Evolutionary conservation across 768 basidiomycete species (phyloP).

Genomic region (Clavulina sp.): DNA sequence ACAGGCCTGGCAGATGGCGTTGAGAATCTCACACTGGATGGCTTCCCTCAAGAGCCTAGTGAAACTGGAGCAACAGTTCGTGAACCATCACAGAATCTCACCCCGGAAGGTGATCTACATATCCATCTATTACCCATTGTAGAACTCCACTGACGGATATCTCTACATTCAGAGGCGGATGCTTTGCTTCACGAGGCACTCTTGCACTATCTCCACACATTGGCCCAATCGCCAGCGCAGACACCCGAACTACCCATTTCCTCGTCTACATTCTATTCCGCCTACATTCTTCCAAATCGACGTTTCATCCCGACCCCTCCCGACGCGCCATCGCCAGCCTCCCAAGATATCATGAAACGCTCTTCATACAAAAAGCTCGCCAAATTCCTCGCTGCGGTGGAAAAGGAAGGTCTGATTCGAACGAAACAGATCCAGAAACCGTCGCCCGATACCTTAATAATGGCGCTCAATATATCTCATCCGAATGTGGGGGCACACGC

Average conservation of each 20-base stretch:
- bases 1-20: too few relatives aligned
- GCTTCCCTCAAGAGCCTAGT: too few relatives aligned
- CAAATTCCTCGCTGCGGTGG: constrained; percentile 58
- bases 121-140: not conserved
- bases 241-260: constrained; percentile 33
- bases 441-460: constrained; percentile 20
- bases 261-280: constrained; percentile 58
- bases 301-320: constrained; percentile 43
- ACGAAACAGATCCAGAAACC: constrained; percentile 50
- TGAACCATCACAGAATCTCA: too few relatives aligned
- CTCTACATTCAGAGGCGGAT: constrained; percentile 30
- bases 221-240: constrained; percentile 6
- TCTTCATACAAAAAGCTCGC: constrained; percentile 68
- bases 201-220: constrained; percentile 40
- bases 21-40: too few relatives aligned
- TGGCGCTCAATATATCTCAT: constrained; percentile 38
- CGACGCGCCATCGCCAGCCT: constrained; percentile 22
- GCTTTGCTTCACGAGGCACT: constrained; percentile 40
- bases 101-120: constrained; percentile 5
- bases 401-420: constrained; percentile 56
- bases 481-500: constrained; percentile 39
- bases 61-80: too few relatives aligned
- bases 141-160: not conserved
- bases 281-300: constrained; percentile 61
- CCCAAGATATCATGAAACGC: constrained; percentile 34